Conservation (phyloP, 2,329 filamentous ascomycete genomes). For the Trichoderma koningiopsis region DNA sequence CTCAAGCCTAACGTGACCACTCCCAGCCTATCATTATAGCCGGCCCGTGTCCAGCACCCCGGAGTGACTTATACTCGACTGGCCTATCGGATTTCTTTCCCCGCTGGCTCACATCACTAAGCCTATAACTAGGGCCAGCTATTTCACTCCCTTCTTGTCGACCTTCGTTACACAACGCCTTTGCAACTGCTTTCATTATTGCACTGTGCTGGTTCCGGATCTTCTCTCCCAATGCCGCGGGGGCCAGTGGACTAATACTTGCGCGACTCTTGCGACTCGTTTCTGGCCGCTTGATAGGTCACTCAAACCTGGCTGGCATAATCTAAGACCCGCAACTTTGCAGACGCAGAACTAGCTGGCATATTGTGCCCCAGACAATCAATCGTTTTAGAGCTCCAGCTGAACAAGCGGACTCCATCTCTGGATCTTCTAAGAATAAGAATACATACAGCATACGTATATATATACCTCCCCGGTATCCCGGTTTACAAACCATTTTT, state of each 20-base stretch:
- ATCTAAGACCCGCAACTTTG: neutral
- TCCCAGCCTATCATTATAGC: neutral
- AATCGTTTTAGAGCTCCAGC: neutral
- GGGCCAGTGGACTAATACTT: neutral
- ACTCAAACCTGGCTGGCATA: neutral
- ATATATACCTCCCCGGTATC: neutral
- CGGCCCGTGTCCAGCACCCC: neutral
- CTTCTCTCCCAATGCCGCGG: neutral
- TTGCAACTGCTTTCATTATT: neutral
- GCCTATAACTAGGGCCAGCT: neutral
- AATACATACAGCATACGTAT: neutral
- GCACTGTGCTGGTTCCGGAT: neutral
- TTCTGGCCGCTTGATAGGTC: neutral
- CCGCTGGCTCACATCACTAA: neutral
- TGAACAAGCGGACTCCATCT: neutral
- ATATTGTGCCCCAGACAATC: neutral
- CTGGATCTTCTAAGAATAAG: neutral
- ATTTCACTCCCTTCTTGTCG: neutral
- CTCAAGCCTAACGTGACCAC: neutral
- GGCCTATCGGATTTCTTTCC: neutral
- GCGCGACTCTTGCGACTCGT: neutral
- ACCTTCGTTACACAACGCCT: slow-evolving; percentile 12
- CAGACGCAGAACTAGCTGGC: neutral
- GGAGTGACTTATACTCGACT: neutral
- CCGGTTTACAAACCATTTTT: no score